Base-by-base conservation (phyloP, 2,329 filamentous ascomycete genomes). In the Spiromastix sp. region DNA sequence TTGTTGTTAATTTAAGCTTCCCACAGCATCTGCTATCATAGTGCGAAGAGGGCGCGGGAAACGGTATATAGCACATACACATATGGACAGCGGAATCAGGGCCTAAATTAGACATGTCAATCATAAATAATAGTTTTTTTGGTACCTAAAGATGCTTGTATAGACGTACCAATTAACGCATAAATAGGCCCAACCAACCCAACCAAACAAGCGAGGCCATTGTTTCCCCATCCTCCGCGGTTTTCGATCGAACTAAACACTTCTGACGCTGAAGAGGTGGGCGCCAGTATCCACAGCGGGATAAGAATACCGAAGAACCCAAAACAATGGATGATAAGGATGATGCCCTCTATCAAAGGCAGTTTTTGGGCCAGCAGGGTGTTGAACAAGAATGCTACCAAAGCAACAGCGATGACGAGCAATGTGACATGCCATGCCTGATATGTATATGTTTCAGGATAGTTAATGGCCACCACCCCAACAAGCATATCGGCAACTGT, bases 301-400 rank as follows among this genome's bases (percentile, higher is more conserved):
- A 71, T 64, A 8, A 73, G 49, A 36, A 71, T 66, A 0, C 61
- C 68, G 38, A 72, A 67, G 46, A 72, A 67, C 3, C 69, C 70
- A 10, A 66, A 47, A n/a, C 72, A 52, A 38, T 73, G 70, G 3
- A 72, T 45, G 17, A 69, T 57, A 5, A 71, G 50, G 15, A 70
- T 57, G 10, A 66, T 42, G 1, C 64, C 63, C 47, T 75, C 71
- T 28, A 71, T 52, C 10, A 60, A 51, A 2, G 68, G 67, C 2
- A 72, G 49, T 2, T 61, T 42, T 25, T 55, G 57, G 2, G 60
- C 61, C 4, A 60, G 54, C 9, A 62, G 50, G 1, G 60, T 59
- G 42, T 72, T 72, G 40, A 68, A 56, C 17, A 51, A 46, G 4
- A 63, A 43, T 4, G 53, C 50, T 9, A 66, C 49, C 1, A 55